phyloP scores from a whole-genome alignment of 192 early-diverging fungal genomes.

The Spizellomyces sp. region DNA sequence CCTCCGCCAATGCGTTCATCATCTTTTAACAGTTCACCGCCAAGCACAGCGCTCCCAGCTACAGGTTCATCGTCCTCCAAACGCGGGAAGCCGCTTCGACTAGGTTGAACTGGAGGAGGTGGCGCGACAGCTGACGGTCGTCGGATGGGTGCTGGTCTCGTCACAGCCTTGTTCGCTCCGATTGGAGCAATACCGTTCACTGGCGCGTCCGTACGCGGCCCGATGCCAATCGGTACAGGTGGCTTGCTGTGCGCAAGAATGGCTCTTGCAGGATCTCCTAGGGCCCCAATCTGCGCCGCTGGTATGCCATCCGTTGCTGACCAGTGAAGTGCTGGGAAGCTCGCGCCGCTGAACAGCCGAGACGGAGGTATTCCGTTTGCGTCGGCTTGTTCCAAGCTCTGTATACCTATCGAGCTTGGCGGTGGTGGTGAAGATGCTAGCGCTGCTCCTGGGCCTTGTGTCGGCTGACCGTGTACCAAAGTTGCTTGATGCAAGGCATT shows the following conservation, averaged over 20 bases:
- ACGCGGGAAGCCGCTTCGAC: neutral
- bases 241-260: neutral
- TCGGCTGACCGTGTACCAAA: no score
- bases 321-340: constrained; percentile 19
- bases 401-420: no score
- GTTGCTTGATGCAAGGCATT: neutral
- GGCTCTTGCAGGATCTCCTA: neutral
- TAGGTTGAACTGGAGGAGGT: neutral
- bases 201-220: constrained; percentile 1
- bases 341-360: constrained; percentile 1
- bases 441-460: no score
- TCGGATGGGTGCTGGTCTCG: constrained; percentile 30
- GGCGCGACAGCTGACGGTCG: constrained; percentile 22
- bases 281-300: neutral
- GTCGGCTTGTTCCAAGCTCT: no score
- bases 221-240: neutral
- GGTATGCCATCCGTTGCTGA: neutral
- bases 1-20: constrained; percentile 35
- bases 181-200: neutral
- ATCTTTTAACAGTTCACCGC: constrained; percentile 36
- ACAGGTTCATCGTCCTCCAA: constrained; percentile 28
- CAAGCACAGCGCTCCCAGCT: constrained; percentile 32
- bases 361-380: neutral
- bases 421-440: no score
- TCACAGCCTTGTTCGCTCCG: constrained; percentile 23